A percentile compares a stretch with the other conserved stretches of the same genome.
Conservation (phyloP, 169 alveolate species). For the Plasmodium blacklocki region DNA sequence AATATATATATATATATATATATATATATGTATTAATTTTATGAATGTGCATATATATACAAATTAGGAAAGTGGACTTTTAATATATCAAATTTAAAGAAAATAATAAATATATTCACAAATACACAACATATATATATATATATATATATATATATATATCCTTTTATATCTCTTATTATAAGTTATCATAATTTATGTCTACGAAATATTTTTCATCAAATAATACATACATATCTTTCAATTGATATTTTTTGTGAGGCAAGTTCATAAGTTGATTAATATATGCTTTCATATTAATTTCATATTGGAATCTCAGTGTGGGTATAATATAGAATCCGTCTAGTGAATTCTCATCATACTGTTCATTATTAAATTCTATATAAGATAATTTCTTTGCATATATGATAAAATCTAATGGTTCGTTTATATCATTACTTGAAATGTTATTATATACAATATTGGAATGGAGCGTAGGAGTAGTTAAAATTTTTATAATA, state of each 20-base stretch:
- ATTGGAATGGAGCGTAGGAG: constrained; percentile 26
- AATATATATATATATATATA: too few relatives aligned
- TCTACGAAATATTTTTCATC: constrained; percentile 45
- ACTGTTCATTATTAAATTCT: constrained; percentile 43
- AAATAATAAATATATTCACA: background rate
- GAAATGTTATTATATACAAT: constrained; percentile 6
- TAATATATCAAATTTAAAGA: too few relatives aligned
- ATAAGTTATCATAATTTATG: constrained; percentile 24
- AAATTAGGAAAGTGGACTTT: too few relatives aligned
- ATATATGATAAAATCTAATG: constrained; percentile 29
- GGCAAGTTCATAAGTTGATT: constrained; percentile 18
- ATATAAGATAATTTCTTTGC: constrained; percentile 51
- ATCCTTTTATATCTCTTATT: background rate
- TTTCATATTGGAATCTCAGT: constrained; percentile 36
- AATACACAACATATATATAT: background rate
- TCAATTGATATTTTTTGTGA: constrained; percentile 15
- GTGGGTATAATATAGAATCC: constrained; percentile 56
- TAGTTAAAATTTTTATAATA: constrained; percentile 19
- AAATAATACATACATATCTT: constrained; percentile 39
- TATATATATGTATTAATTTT: too few relatives aligned
- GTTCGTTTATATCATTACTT: constrained; percentile 14
- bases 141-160: background rate
- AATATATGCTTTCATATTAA: constrained; percentile 29
- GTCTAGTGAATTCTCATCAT: constrained; percentile 42
- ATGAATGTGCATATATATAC: too few relatives aligned